These are phyloP conservation scores for Backusella westeae DNA, from an alignment of 192 early-diverging fungal species.

Conservation along the genomic window DNA sequence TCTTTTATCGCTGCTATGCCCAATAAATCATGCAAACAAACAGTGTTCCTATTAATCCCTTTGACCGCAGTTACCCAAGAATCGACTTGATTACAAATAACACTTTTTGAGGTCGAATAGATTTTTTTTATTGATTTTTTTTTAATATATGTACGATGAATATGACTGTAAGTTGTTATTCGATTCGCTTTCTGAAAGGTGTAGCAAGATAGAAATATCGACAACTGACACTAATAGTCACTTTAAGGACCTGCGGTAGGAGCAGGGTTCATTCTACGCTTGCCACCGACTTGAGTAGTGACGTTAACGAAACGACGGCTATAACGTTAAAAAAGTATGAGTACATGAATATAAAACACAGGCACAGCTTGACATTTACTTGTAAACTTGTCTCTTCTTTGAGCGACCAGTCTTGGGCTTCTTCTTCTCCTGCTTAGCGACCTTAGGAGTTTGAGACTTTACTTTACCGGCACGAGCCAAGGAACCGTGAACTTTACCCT, in stretches of 20 bases:
- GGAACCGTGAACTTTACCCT: conserved; percentile 99
- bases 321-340: neutral
- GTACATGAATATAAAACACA: neutral
- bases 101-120: neutral
- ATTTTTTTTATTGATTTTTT: conserved; percentile 12
- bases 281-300: conserved; percentile 80
- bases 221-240: neutral
- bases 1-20: neutral
- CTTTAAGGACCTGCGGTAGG: conserved; percentile 46
- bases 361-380: conserved; percentile 12
- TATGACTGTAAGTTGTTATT: neutral
- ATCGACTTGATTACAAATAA: neutral
- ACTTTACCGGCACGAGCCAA: conserved; percentile 99
- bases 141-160: neutral
- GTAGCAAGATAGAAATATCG: neutral
- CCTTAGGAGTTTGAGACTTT: conserved; percentile 99
- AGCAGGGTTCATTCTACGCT: conserved; percentile 73
- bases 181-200: neutral
- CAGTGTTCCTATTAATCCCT: neutral
- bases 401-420: conserved; percentile 92
- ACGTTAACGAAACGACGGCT: conserved; percentile 95
- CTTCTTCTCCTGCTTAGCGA: conserved; percentile 95
- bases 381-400: conserved; percentile 94
- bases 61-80: neutral
- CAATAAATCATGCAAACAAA: neutral